Percentiles rank a stretch among this genome's conserved stretches.
phyloP scores from a whole-genome alignment of 768 basidiomycete genomes.

The Mycena polygramma region DNA sequence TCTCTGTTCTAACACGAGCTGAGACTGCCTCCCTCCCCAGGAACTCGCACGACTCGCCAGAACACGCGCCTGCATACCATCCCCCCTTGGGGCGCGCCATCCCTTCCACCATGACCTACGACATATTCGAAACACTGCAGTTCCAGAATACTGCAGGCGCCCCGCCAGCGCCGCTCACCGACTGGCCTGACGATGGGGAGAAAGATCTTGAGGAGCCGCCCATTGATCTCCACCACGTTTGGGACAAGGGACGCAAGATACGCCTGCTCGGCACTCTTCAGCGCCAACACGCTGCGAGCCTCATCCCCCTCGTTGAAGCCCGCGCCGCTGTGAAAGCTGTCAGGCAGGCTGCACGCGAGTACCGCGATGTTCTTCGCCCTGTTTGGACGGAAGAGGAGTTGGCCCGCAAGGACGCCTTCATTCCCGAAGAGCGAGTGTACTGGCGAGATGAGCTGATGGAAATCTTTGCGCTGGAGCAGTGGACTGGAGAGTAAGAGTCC shows the following conservation, averaged over 20 bases:
- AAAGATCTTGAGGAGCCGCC: neutral
- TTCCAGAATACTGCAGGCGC: neutral
- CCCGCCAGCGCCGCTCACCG: neutral
- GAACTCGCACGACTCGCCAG: neutral
- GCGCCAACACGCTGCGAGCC: neutral
- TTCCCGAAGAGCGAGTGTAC: neutral
- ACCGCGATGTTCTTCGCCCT: neutral
- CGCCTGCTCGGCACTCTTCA: neutral
- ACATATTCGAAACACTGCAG: slow-evolving; percentile 1
- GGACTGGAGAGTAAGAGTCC: neutral
- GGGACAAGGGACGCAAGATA: slow-evolving; percentile 8
- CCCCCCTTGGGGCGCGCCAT: neutral
- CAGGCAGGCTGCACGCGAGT: neutral
- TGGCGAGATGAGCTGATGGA: neutral
- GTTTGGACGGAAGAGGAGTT: too few relatives aligned
- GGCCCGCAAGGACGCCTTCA: too few relatives aligned
- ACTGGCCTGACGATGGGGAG: too few relatives aligned
- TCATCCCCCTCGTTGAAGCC: neutral
- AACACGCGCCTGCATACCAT: neutral
- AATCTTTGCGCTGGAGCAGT: neutral
- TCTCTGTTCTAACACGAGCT: too few relatives aligned
- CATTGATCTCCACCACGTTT: neutral
- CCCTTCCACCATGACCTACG: neutral
- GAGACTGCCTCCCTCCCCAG: too few relatives aligned
- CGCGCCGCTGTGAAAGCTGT: neutral